phyloP scores from a whole-genome alignment of 495 filamentous ascomycete genomes.

The Penicillium daleae region DNA sequence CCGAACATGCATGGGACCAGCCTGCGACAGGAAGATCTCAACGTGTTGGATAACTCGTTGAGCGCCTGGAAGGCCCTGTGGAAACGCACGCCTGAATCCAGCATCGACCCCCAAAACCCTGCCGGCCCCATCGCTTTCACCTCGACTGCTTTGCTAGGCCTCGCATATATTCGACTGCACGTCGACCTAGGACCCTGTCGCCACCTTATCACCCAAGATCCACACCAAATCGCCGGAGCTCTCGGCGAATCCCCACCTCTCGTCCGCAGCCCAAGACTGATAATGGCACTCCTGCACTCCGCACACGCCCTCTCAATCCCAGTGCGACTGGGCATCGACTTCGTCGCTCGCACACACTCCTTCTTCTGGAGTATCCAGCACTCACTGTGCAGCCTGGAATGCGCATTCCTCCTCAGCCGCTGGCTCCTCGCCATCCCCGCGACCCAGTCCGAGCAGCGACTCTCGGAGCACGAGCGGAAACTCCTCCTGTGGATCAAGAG shows the following conservation, averaged over 20 bases:
- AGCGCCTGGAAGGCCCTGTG: slow-evolving; percentile 56
- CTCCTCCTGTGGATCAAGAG: slow-evolving; percentile 69
- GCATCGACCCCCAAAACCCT: slow-evolving; percentile 56
- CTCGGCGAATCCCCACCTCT: slow-evolving; percentile 45
- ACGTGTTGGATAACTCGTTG: slow-evolving; percentile 47
- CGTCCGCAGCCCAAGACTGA: slow-evolving; percentile 50
- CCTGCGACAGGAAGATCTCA: slow-evolving; percentile 49
- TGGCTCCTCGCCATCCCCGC: slow-evolving; percentile 56
- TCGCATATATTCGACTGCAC: slow-evolving; percentile 57
- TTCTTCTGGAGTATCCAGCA: slow-evolving; percentile 62
- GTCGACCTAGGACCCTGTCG: slow-evolving; percentile 52
- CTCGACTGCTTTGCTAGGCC: slow-evolving; percentile 56
- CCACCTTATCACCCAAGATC: slow-evolving; percentile 52
- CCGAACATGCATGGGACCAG: slow-evolving; percentile 49
- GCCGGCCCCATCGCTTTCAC: slow-evolving; percentile 59
- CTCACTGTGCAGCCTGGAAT: slow-evolving; percentile 58
- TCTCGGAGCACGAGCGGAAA: slow-evolving; percentile 62
- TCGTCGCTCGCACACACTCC: slow-evolving; percentile 55
- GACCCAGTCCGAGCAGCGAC: slow-evolving; percentile 47
- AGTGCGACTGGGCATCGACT: slow-evolving; percentile 56
- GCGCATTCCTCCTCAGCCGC: slow-evolving; percentile 55
- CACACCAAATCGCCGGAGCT: slow-evolving; percentile 46
- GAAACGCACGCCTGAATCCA: slow-evolving; percentile 57
- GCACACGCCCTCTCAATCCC: slow-evolving; percentile 59
- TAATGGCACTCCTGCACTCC: slow-evolving; percentile 56